Evolutionary conservation across 768 basidiomycete species (phyloP), one percentile per base, ranked within the genome.

Genomic region (Phlebiopsis flavidoalba): DNA sequence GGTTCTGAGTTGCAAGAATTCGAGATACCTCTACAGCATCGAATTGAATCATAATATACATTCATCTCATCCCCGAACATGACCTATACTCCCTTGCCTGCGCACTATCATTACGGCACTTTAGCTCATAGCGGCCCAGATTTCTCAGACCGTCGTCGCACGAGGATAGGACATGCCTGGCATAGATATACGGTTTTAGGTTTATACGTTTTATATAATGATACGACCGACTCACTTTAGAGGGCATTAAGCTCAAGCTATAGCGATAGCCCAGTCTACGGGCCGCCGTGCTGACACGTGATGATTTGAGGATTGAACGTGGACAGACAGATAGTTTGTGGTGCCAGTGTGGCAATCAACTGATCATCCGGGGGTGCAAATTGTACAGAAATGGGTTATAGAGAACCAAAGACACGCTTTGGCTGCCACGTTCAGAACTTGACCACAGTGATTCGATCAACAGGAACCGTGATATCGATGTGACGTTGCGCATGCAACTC

Each of bases 241-340:
- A 3, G 37, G 14, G 22, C 21, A 24, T 55, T 43, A 55, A 55
- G 54, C 54, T 55, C 54, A 55, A 55, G 37, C 54, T 55, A 22
- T 15, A 43, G 6, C 19, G 19, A 19, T n/a, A 31, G 6, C 26
- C 26, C 26, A 8, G 15, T 7, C 4, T 7, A 37, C 15, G 8
- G 21, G 36, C 43, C 54, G 54, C 54, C 54, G 54, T 19, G 36
- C 5, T 45, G 54, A 55, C 54, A 43, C 40, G 22, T n/a, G 21
- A 40, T 37, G 54, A 43, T 43, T 55, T 40, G 11, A 5, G 8
- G 35, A 55, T 17, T 43, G 26, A 6, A 31, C n/a, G 26, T 17
- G 1, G n/a, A 26, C 17, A 19, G 33, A 12, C 33, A 53, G 11
- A 8, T 5, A 36, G 37, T 24, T 55, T 40, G 54, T 55, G 54